Evolutionary conservation across 257 asterid genomes (phyloP).

Genomic region (Mentha longifolia): DNA sequence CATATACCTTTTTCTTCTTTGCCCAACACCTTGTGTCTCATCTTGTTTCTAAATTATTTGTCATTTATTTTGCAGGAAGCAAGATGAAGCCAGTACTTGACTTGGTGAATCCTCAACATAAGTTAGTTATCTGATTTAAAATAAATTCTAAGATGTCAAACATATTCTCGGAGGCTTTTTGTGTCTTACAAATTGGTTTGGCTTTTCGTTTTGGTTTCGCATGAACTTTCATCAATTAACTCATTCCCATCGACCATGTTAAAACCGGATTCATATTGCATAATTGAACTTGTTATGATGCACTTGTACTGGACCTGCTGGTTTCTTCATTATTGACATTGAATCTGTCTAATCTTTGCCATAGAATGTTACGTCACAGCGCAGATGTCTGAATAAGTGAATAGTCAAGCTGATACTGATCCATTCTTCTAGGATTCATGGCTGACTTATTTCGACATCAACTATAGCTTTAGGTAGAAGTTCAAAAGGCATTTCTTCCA

Average conservation of each 20-base stretch:
- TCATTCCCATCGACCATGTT: neutral
- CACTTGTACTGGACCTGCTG: constrained; percentile 11
- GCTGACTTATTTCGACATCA: constrained; percentile 1
- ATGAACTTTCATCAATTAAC: neutral
- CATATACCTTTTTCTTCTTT: constrained; percentile 16
- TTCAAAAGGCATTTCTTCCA: constrained; percentile 13
- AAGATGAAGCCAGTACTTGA: constrained; percentile 71
- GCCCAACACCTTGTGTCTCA: constrained; percentile 11
- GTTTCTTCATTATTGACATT: constrained; percentile 14
- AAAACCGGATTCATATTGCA: neutral
- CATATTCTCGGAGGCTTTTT: constrained; percentile 15
- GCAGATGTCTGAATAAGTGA: neutral
- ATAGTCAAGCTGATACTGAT: neutral
- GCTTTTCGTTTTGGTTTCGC: neutral
- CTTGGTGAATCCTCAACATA: constrained; percentile 95
- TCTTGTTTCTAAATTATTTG: constrained; percentile 23
- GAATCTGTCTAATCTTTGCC: constrained; percentile 15
- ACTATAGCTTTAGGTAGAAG: constrained; percentile 4
- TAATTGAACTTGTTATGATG: constrained; percentile 15
- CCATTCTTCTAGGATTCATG: constrained; percentile 5
- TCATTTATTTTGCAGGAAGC: constrained; percentile 58
- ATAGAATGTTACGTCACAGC: neutral
- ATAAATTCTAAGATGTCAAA: constrained; percentile 25
- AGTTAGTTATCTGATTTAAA: constrained; percentile 62
- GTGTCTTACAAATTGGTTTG: neutral